Evolutionary conservation across 2,329 filamentous ascomycete genomes (phyloP).

Genomic region (Arthroderma sp.): DNA sequence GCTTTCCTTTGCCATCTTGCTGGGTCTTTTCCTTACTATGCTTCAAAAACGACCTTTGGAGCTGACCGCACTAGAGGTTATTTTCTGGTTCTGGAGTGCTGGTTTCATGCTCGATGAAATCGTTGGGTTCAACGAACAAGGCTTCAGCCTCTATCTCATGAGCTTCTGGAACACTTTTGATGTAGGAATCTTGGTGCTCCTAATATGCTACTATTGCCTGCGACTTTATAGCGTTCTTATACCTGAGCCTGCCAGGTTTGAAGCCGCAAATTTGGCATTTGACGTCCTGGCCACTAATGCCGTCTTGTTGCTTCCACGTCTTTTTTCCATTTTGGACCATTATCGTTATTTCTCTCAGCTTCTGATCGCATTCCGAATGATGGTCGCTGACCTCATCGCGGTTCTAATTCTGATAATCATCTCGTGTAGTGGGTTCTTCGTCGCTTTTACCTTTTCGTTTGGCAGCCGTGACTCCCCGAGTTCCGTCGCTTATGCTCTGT

Average conservation of each 20-base stretch:
- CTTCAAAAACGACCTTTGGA: conserved; percentile 59
- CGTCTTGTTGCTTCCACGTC: conserved; percentile 73
- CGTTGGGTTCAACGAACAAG: conserved; percentile 91
- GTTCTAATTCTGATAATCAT: conserved; percentile 75
- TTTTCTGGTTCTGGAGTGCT: conserved; percentile 97
- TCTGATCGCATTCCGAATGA: conserved; percentile 83
- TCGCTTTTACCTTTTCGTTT: conserved; percentile 79
- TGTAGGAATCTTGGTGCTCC: conserved; percentile 70
- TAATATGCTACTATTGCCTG: conserved; percentile 82
- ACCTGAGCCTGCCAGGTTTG: conserved; percentile 53
- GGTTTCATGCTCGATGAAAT: conserved; percentile 95
- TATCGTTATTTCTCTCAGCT: conserved; percentile 94
- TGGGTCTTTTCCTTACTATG: conserved; percentile 75
- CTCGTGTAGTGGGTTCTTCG: conserved; percentile 85
- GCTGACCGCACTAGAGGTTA: conserved; percentile 71
- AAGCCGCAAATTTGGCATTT: conserved; percentile 73
- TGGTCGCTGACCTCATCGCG: conserved; percentile 79
- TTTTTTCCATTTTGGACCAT: conserved; percentile 88
- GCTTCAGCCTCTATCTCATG: conserved; percentile 92
- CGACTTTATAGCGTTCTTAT: conserved; percentile 77
- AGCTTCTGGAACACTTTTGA: conserved; percentile 97
- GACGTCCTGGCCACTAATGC: conserved; percentile 89
- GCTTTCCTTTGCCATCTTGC: conserved; percentile 69
- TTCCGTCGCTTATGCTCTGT: conserved; percentile 76
- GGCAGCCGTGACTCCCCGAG: conserved; percentile 54